Base-by-base conservation (phyloP, 257 asterid genomes). In the Lycium ferocissimum region DNA sequence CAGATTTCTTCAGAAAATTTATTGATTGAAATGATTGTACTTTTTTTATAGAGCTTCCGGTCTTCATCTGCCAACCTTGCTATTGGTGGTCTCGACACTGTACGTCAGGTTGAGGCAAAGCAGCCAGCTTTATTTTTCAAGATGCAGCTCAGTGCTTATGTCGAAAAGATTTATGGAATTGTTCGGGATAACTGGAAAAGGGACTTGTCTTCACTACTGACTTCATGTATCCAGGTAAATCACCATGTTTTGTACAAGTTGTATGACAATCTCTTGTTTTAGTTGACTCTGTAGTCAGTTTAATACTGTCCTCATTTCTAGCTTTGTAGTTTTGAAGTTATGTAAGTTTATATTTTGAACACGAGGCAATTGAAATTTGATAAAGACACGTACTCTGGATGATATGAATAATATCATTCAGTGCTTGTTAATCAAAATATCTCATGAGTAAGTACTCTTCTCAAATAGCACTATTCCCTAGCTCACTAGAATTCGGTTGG, bases 141-240 rank as follows among this genome's bases (percentile, higher is more conserved):
- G 94, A 93, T 91, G 87, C 99, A 95, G 88, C 94, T 95, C 83
- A 92, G 92, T 82, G 98, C 97, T 84, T 95, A 95, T 83, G 93
- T 95, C 26, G 98, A 94, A 86, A 95, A 93, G 90, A 93, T 94
- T 13, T 95, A 90, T 56, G 99, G 99, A 85, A 93, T 95, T 87
- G 85, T 93, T 88, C 92, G 98, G 81, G 99, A 95, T 72, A 91
- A 93, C 84, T 79, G 92, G 88, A 95, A 92, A 90, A 93, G 83
- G 83, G 97, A 95, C 62, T 85, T 95, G 84, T 80, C 92, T 7
- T 85, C 93, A 51, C 81, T 88, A n/a, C 80, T 95, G 88, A 83
- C 97, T 81, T 85, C 83, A 67, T 95, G 97, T 80, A 91, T 92
- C 57, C 91, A 93, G 93, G 99, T 95, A 85, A 14, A 51, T 78